Evolutionary conservation across 2,329 filamentous ascomycete genomes (phyloP).

Genomic region (Aspergillus udagawae): DNA sequence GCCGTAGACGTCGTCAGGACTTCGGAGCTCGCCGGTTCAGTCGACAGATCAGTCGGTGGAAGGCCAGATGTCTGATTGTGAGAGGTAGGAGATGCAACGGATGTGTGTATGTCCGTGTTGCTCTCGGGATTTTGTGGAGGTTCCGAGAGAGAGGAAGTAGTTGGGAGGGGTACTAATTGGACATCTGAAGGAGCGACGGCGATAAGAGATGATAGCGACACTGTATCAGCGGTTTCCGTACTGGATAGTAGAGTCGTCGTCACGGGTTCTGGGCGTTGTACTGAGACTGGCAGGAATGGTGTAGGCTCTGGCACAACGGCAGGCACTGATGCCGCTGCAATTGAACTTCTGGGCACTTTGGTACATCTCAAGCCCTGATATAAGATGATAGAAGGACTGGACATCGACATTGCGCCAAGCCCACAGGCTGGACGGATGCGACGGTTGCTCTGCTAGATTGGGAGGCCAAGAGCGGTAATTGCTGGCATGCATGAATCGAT

Average conservation of each 20-base stretch:
- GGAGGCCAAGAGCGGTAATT: neutral
- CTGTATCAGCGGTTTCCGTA: neutral
- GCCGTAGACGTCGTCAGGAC: neutral
- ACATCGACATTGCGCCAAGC: constrained; percentile 26
- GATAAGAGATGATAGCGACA: neutral
- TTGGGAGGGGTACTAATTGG: neutral
- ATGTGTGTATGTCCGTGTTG: neutral
- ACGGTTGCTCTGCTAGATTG: constrained; percentile 1
- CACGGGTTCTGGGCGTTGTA: constrained; percentile 1
- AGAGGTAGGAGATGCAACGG: neutral
- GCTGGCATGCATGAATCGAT: neutral
- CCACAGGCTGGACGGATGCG: constrained; percentile 11
- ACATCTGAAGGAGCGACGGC: neutral
- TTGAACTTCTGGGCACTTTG: constrained; percentile 17
- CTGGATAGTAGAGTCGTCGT: constrained; percentile 2
- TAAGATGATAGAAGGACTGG: constrained; percentile 19
- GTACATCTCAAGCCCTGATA: constrained; percentile 23
- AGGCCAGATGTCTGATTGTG: neutral
- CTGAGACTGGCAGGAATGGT: neutral
- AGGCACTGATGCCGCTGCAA: neutral
- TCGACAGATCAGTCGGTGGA: neutral
- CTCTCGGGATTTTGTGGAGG: neutral
- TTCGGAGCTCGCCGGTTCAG: neutral
- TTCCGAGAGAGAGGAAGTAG: neutral
- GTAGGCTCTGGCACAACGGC: constrained; percentile 6